phyloP scores from a whole-genome alignment of 139 green algal genomes.

The Closterium sp. region DNA sequence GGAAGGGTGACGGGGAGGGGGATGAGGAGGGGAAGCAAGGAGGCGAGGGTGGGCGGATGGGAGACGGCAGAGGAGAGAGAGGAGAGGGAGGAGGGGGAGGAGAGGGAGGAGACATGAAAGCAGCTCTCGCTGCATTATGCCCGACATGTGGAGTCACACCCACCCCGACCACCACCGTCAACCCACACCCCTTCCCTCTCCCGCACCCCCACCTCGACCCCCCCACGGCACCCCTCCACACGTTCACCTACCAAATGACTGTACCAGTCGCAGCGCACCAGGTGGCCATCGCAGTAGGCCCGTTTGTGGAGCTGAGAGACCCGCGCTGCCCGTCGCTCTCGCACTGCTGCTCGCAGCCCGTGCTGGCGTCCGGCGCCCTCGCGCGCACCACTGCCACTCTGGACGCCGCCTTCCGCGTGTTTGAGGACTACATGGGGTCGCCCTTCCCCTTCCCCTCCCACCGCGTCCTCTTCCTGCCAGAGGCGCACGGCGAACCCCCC shows the following conservation, averaged over 20 bases:
- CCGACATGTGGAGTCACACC: not conserved
- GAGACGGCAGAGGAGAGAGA: not conserved
- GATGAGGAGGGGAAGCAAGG: not conserved
- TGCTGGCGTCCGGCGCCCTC: not conserved
- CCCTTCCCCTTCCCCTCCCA: constrained; percentile 46
- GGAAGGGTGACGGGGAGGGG: not conserved
- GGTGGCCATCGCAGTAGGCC: constrained; percentile 15
- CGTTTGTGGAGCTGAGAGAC: not conserved
- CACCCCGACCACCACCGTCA: not conserved
- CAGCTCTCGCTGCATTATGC: not conserved
- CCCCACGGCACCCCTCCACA: not conserved
- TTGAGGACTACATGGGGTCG: constrained; percentile 47
- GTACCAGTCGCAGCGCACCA: constrained; percentile 12
- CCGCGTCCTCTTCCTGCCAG: constrained; percentile 27
- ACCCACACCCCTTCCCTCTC: not conserved
- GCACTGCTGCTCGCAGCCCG: not conserved
- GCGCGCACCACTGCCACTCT: not conserved
- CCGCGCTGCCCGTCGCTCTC: not conserved
- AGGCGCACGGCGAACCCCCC: constrained; percentile 27
- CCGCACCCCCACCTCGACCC: no score
- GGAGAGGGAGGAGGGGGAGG: not conserved
- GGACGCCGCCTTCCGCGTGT: not conserved
- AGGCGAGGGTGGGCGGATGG: not conserved
- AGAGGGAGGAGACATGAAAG: not conserved
- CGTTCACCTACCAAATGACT: constrained; percentile 14